phyloP scores from a whole-genome alignment of 805 yeast species.

The Starmera amethionina region DNA sequence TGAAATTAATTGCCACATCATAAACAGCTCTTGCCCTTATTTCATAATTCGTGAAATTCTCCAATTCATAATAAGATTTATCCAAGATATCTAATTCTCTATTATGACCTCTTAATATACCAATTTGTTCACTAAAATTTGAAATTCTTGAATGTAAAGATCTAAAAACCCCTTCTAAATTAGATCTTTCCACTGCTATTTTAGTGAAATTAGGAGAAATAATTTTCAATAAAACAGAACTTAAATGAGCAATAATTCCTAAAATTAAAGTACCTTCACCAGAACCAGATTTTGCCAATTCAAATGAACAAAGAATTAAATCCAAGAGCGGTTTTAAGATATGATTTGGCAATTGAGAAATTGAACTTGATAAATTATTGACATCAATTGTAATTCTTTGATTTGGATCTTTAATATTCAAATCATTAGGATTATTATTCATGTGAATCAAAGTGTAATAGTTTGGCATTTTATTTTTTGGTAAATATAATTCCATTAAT shows the following conservation, averaged over 20 bases:
- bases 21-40: slow-evolving; percentile 69
- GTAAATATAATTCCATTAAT: slow-evolving; percentile 63
- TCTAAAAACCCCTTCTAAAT: slow-evolving; percentile 77
- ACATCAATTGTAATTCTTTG: slow-evolving; percentile 79
- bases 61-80: slow-evolving; percentile 70
- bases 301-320: slow-evolving; percentile 69
- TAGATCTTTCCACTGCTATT: slow-evolving; percentile 64
- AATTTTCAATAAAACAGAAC: slow-evolving; percentile 61
- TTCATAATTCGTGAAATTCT: slow-evolving; percentile 66
- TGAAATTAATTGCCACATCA: slow-evolving; percentile 78
- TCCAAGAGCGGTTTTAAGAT: slow-evolving; percentile 77
- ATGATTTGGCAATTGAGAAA: slow-evolving; percentile 73
- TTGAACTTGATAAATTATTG: slow-evolving; percentile 58
- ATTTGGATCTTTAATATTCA: slow-evolving; percentile 56
- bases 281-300: slow-evolving; percentile 38
- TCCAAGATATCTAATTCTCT: slow-evolving; percentile 74
- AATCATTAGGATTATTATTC: slow-evolving; percentile 17
- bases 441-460: slow-evolving; percentile 64
- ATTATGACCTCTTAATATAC: slow-evolving; percentile 70
- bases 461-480: slow-evolving; percentile 52
- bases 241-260: slow-evolving; percentile 72
- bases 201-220: slow-evolving; percentile 88
- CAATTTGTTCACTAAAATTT: slow-evolving; percentile 76
- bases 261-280: slow-evolving; percentile 71
- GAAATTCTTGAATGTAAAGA: slow-evolving; percentile 76